Conservation (phyloP, 441 rosid genomes). For the Metrosideros polymorpha region DNA sequence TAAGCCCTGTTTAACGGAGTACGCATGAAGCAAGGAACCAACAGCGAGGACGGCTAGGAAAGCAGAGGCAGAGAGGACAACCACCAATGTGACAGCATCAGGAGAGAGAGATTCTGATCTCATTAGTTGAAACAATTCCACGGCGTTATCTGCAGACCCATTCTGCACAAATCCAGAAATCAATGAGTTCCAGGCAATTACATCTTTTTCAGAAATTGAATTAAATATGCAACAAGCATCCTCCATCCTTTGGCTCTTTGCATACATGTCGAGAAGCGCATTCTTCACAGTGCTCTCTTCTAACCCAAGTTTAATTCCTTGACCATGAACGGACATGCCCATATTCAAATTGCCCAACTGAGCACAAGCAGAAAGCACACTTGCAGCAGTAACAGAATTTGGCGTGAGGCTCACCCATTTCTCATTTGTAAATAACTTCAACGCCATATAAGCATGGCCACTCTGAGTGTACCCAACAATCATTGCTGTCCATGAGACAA, state of each 20-base stretch:
- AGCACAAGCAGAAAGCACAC: constrained; percentile 42
- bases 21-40: constrained; percentile 66
- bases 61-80: constrained; percentile 43
- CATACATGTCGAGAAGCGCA: constrained; percentile 57
- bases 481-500: constrained; percentile 60
- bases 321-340: constrained; percentile 39
- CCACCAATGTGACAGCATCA: constrained; percentile 52
- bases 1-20: constrained; percentile 37
- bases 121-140: constrained; percentile 39
- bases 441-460: constrained; percentile 26
- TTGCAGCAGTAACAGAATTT: constrained; percentile 36
- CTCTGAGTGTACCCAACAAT: constrained; percentile 51
- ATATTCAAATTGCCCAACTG: constrained; percentile 24
- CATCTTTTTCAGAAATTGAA: constrained; percentile 22
- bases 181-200: constrained; percentile 52
- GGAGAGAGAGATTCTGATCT: constrained; percentile 25
- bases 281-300: constrained; percentile 34
- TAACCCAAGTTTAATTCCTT: constrained; percentile 38
- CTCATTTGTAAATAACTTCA: constrained; percentile 37
- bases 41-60: constrained; percentile 27
- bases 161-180: constrained; percentile 51
- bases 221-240: constrained; percentile 39
- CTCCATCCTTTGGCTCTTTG: constrained; percentile 31
- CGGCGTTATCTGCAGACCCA: constrained; percentile 32
- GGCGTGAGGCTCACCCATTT: constrained; percentile 31